Percentiles rank a stretch among this genome's conserved stretches.
These are phyloP conservation scores for Diplotaxis tenuifolia DNA, from an alignment of 345 rosid genomes.

Conservation along the genomic window DNA sequence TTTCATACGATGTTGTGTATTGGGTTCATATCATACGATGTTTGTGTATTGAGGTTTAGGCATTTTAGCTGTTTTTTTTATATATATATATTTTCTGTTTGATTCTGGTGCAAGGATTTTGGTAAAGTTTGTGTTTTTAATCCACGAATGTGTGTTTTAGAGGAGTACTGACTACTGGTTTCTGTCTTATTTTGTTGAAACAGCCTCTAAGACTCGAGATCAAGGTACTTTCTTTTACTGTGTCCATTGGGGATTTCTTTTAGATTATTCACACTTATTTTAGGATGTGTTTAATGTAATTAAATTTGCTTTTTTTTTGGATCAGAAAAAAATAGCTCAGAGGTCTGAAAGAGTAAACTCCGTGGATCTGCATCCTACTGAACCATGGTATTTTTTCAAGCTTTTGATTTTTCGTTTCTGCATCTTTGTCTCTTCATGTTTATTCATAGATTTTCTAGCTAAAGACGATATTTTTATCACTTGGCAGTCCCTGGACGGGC, in stretches of 20 bases:
- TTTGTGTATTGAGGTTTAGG: neutral
- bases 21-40: no score
- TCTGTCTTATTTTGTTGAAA: conserved; percentile 13
- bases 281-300: conserved; percentile 11
- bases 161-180: conserved; percentile 23
- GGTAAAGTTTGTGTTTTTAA: neutral
- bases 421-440: neutral
- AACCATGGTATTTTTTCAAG: neutral
- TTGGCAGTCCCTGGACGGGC: neutral
- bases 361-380: conserved; percentile 54
- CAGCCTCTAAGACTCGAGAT: conserved; percentile 54
- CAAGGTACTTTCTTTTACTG: conserved; percentile 37
- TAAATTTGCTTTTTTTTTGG: conserved; percentile 16
- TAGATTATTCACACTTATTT: neutral
- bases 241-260: neutral
- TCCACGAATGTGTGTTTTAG: neutral
- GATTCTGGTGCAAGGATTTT: neutral
- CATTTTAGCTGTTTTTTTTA: neutral
- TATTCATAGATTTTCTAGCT: no score
- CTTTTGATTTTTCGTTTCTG: neutral
- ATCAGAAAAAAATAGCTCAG: conserved; percentile 56
- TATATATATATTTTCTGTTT: neutral
- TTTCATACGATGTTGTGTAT: no score
- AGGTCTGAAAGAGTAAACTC: conserved; percentile 68
- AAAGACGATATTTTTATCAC: neutral